Evolutionary conservation across 306 rosid species (phyloP).

Genomic region (Morella rubra): DNA sequence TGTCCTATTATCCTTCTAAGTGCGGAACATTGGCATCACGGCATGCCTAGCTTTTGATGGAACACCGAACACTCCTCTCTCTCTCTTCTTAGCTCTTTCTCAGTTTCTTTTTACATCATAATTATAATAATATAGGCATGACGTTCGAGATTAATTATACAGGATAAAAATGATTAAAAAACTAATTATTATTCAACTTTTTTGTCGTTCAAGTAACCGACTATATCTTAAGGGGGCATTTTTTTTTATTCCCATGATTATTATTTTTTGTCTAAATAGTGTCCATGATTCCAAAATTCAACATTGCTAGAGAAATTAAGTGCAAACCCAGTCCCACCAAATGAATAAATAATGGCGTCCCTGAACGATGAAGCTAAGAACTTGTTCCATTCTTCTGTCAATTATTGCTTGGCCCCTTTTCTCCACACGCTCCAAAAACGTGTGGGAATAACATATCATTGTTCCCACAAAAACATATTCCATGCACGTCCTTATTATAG

Average conservation of each 20-base stretch:
- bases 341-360: neutral
- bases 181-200: too few species aligned
- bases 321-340: neutral
- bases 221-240: too few species aligned
- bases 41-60: too few species aligned
- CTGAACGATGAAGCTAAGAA: neutral
- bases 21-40: too few species aligned
- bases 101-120: too few species aligned
- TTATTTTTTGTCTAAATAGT: neutral
- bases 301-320: neutral
- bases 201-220: too few species aligned
- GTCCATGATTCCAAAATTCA: neutral
- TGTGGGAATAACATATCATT: neutral
- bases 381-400: neutral
- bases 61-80: too few species aligned
- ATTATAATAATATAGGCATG: too few species aligned
- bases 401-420: neutral
- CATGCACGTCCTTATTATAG: conserved; percentile 25
- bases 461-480: neutral
- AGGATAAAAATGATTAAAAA: too few species aligned
- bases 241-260: neutral
- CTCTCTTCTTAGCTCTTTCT: too few species aligned
- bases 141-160: too few species aligned
- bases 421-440: neutral
- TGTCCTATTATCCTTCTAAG: too few species aligned